Evolutionary conservation across 768 basidiomycete genomes (phyloP), one percentile per base, ranked within the genome.

Genomic region (Phanerochaete sordida): DNA sequence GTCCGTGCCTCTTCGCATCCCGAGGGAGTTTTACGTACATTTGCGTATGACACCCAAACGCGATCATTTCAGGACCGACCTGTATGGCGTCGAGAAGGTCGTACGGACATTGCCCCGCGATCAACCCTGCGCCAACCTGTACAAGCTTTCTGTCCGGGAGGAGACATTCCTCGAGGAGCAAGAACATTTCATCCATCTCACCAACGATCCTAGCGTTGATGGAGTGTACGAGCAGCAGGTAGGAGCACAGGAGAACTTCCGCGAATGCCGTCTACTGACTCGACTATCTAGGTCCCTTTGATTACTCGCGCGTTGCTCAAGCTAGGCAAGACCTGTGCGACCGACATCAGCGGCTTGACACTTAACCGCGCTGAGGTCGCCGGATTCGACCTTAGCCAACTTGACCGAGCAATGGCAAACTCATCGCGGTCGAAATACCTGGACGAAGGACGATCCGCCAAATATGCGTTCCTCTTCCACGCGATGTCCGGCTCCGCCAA

Each of bases 201-300:
- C 85, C 60, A 97, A 97, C 68, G 91, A 95, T 67, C 92, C 95
- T 0, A 93, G 91, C 68, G 93, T 98, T 9, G 94, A 98, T 66
- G 94, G 93, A 1, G 90, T 97, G 3, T 99, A 88, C 67, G 97
- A 99, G 74, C 80, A 88, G 21, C 95, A 98, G 82, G 93, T 94
- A 64, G 45, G 78, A 7, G 33, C 33, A 35, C 33, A 35, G 6
- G 13, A 7, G 33, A 35, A 7, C 33, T 64, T 2, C 51, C 51
- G 21, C 3, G 51, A 12, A 19, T 52, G 8, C 21, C 39, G 49
- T 30, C 35, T 56, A 1, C 35, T 37, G 24, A 23, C 9, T n/a
- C 33, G 19, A 31, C 50, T 2, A 4, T 44, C 24, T 60, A 95
- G 93, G 80, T 98, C 16, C 93, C 97, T 8, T 81, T 96, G 19